Conservation (phyloP, 495 filamentous ascomycete species). For the Hypoxylon subgilvum region DNA sequence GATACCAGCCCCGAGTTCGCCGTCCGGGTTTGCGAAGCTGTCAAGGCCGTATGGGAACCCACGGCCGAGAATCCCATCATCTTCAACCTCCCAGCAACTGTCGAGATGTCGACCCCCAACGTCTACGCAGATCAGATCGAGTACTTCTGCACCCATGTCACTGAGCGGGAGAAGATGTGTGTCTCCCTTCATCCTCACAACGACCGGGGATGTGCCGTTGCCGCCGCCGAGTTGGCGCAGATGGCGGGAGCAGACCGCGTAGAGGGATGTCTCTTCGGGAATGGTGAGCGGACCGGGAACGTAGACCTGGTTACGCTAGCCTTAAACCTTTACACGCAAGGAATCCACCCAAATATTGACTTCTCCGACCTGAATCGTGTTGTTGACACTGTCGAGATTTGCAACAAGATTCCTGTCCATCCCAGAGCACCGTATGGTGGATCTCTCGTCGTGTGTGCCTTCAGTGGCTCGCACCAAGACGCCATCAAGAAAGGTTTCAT, state of each 20-base stretch:
- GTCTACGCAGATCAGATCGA: conserved; percentile 97
- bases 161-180: conserved; percentile 78
- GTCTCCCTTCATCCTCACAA: conserved; percentile 92
- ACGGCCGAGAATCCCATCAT: conserved; percentile 83
- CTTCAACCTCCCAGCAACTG: conserved; percentile 96
- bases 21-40: conserved; percentile 85
- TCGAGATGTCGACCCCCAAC: conserved; percentile 95
- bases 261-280: conserved; percentile 93
- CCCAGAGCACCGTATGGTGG: conserved; percentile 89
- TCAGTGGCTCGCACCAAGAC: conserved; percentile 93
- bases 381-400: conserved; percentile 87
- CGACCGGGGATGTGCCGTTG: conserved; percentile 88
- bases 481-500: conserved; percentile 98
- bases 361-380: conserved; percentile 89
- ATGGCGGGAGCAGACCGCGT: conserved; percentile 98
- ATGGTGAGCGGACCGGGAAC: conserved; percentile 95
- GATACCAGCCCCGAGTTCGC: conserved; percentile 86
- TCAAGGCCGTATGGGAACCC: conserved; percentile 94
- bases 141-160: conserved; percentile 81
- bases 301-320: conserved; percentile 95
- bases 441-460: conserved; percentile 85
- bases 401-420: conserved; percentile 94
- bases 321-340: conserved; percentile 96
- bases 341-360: conserved; percentile 85
- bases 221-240: conserved; percentile 84